Evolutionary conservation across 495 filamentous ascomycete species (phyloP).

Genomic region (Daldinia vernicosa): DNA sequence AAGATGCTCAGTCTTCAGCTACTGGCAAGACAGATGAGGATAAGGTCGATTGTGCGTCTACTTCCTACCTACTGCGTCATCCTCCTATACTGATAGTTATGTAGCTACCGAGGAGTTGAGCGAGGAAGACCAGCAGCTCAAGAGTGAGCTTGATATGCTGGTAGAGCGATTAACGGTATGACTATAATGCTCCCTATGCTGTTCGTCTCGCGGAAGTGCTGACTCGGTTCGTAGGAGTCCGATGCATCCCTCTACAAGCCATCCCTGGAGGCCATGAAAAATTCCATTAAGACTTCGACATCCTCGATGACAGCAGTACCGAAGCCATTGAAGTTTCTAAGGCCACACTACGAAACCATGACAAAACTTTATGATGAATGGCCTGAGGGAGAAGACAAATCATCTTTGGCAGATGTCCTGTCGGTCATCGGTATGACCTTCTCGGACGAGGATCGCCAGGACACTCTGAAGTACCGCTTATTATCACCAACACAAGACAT

Average conservation of each 20-base stretch:
- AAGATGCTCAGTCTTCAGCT: constrained; percentile 70
- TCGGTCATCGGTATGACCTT: constrained; percentile 99
- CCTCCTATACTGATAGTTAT: constrained; percentile 23
- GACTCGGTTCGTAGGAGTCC: constrained; percentile 68
- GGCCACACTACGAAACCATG: constrained; percentile 91
- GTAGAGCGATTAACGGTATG: constrained; percentile 91
- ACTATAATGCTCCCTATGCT: constrained; percentile 15
- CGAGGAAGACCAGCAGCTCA: constrained; percentile 97
- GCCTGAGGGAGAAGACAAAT: constrained; percentile 83
- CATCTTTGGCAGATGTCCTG: constrained; percentile 90
- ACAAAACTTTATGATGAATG: constrained; percentile 88
- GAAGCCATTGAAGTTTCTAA: constrained; percentile 96
- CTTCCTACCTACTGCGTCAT: neutral
- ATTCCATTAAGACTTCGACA: constrained; percentile 97
- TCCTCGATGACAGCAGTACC: constrained; percentile 99
- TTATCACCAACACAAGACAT: constrained; percentile 90
- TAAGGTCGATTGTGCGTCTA: constrained; percentile 57
- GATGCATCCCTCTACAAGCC: constrained; percentile 90
- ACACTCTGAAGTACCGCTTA: constrained; percentile 94
- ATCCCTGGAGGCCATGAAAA: constrained; percentile 93
- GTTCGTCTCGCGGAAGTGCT: constrained; percentile 1
- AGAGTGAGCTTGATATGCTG: constrained; percentile 97
- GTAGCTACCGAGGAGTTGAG: constrained; percentile 81
- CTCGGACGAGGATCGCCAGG: constrained; percentile 93
- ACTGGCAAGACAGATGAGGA: constrained; percentile 80